Evolutionary conservation across 2,329 filamentous ascomycete species (phyloP), one percentile per base, ranked within the genome.

Genomic region (Fusarium lateritium): DNA sequence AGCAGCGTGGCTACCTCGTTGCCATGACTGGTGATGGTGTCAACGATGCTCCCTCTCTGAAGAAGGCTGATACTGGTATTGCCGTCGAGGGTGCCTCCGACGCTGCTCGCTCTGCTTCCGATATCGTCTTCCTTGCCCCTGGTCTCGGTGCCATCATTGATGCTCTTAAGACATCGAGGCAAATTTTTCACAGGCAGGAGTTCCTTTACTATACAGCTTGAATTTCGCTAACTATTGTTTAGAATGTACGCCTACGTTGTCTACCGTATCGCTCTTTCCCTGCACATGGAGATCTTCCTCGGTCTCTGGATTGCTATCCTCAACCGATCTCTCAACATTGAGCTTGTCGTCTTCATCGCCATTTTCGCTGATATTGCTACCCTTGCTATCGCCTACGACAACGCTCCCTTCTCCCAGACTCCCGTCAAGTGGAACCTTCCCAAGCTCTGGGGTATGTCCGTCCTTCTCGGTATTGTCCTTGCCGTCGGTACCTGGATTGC

Each of bases 11-110:
- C 72, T 94, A 97, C 83, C 89, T 97, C 40, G 94, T 97, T 83
- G 94, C 94, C 79, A 97, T 97, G 94, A 97, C 94, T 82, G 94
- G 94, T 86, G 94, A 97, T 75, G 94, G 94, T 88, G 94, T 97
- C 83, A 97, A 97, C 83, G 94, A 97, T 82, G 94, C 94, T 70
- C 93, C 94, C 69, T 97, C 93, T 31, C 85, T 97, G 78, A 97
- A 97, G 86, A 97, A 94, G 86, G 94, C 94, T n/a, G 93, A 97
- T 83, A 97, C 93, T 76, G 94, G 94, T 86, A 97, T 97, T 83
- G 94, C 94, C 70, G 94, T 97, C 76, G 93, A 97, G 84, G 94
- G 94, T 84, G 90, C 94, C 67, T 96, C 93, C 28, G 94, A 97
- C 79, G 94, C 94, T 78, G 94, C 94, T 76, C 92, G 93, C 72